phyloP scores from a whole-genome alignment of 306 rosid species.

The Mimosa pudica region DNA sequence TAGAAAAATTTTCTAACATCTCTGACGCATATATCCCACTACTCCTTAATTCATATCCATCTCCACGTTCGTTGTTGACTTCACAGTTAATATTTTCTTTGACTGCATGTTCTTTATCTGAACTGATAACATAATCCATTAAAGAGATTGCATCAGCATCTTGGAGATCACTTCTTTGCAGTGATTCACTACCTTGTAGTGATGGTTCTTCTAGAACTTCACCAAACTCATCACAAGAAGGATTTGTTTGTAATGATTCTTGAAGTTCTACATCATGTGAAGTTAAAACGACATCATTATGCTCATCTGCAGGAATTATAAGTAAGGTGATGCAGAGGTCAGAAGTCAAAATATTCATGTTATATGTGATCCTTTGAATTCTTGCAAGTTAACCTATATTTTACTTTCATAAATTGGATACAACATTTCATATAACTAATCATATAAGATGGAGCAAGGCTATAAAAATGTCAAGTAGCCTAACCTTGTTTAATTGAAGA shows the following conservation, averaged over 20 bases:
- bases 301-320: conserved; percentile 50
- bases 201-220: conserved; percentile 35
- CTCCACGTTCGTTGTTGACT: conserved; percentile 24
- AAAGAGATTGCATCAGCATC: too few species aligned
- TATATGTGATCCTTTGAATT: neutral
- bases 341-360: neutral
- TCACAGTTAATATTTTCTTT: conserved; percentile 21
- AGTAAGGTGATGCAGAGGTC: conserved; percentile 34
- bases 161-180: conserved; percentile 15
- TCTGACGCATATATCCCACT: conserved; percentile 24
- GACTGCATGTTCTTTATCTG: conserved; percentile 35
- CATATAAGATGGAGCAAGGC: conserved; percentile 5
- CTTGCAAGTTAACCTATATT: neutral
- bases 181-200: conserved; percentile 33
- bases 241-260: conserved; percentile 28
- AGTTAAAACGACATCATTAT: conserved; percentile 28
- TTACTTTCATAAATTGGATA: neutral
- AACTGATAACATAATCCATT: conserved; percentile 27
- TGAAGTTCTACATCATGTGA: conserved; percentile 44
- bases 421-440: neutral
- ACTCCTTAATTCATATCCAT: conserved; percentile 32
- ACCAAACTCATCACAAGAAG: conserved; percentile 35
- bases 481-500: conserved; percentile 56
- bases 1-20: conserved; percentile 20
- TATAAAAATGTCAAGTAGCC: conserved; percentile 19